Evolutionary conservation across 352 stramenopile species (phyloP).

Genomic region (Globisporangium nagaii): DNA sequence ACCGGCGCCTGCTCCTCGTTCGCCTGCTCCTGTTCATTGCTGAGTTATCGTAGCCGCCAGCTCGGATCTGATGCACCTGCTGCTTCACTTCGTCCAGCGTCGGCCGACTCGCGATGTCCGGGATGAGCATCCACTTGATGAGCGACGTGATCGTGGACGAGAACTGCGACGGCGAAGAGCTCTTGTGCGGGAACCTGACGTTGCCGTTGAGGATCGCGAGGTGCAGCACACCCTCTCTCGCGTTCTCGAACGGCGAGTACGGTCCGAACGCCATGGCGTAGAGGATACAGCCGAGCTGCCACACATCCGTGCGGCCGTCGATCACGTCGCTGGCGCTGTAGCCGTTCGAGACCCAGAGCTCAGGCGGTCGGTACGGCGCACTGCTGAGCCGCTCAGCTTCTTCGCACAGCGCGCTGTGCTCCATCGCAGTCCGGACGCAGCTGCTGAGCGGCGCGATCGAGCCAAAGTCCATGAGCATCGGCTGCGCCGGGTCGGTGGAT

Average conservation of each 20-base stretch:
- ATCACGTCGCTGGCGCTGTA: conserved; percentile 19
- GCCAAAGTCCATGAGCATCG: conserved; percentile 77
- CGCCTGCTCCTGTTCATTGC: not conserved
- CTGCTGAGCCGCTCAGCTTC: conserved; percentile 76
- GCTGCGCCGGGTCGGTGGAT: conserved; percentile 25
- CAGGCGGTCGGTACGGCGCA: conserved; percentile 86
- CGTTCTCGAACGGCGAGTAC: conserved; percentile 86
- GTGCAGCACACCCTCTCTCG: conserved; percentile 37
- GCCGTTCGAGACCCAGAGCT: conserved; percentile 76
- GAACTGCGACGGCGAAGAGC: conserved; percentile 20
- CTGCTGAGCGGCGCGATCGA: conserved; percentile 41
- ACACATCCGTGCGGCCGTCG: conserved; percentile 84
- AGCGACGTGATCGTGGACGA: conserved; percentile 55
- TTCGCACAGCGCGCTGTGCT: conserved; percentile 72
- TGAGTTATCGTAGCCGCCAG: not conserved
- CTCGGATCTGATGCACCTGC: conserved; percentile 19
- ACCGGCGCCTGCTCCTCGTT: not conserved
- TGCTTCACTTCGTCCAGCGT: conserved; percentile 41
- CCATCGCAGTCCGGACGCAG: conserved; percentile 20
- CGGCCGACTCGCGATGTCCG: conserved; percentile 49
- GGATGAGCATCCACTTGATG: conserved; percentile 70
- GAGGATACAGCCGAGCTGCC: conserved; percentile 86
- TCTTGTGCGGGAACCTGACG: conserved; percentile 44
- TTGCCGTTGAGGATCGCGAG: conserved; percentile 64
- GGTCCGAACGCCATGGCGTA: conserved; percentile 90